Percentiles rank a stretch among this genome's conserved stretches.
phyloP scores from a whole-genome alignment of 805 yeast genomes.

The Myxozyma mucilagina region DNA sequence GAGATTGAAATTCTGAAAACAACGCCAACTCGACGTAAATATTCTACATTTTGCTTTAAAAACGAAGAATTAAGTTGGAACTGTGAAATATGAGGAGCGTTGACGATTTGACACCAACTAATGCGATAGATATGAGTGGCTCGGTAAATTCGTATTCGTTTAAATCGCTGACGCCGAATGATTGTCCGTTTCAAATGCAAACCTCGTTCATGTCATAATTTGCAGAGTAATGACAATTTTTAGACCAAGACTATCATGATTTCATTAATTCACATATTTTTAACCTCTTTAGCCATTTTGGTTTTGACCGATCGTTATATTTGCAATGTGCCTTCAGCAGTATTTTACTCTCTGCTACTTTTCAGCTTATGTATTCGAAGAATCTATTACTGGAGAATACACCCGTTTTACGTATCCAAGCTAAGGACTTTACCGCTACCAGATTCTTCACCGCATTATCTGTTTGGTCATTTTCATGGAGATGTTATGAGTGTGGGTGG shows the following conservation, averaged over 20 bases:
- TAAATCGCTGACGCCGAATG: too few species aligned
- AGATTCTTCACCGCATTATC: not conserved
- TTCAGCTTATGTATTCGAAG: not conserved
- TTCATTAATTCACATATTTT: not conserved
- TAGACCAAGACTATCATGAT: not conserved
- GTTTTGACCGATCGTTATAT: not conserved
- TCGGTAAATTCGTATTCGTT: too few species aligned
- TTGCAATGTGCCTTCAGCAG: not conserved
- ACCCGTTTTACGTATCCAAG: slow-evolving; percentile 21
- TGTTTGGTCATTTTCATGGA: slow-evolving; percentile 17
- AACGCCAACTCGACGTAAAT: too few species aligned
- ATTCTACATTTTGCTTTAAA: too few species aligned
- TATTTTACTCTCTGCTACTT: slow-evolving; percentile 6
- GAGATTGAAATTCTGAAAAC: too few species aligned
- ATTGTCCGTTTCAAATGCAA: too few species aligned
- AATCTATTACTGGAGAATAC: slow-evolving; percentile 16
- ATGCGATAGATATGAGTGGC: not conserved
- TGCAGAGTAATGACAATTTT: not conserved
- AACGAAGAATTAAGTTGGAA: too few species aligned
- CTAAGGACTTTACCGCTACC: slow-evolving; percentile 19
- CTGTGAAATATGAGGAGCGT: not conserved
- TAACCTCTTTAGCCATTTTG: not conserved
- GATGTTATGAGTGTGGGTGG: not conserved
- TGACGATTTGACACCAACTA: not conserved
- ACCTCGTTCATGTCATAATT: not conserved